Evolutionary conservation across 176 grass and related monocot genomes (phyloP), one percentile per base, ranked within the genome.

Genomic region (Eragrostis curvula): DNA sequence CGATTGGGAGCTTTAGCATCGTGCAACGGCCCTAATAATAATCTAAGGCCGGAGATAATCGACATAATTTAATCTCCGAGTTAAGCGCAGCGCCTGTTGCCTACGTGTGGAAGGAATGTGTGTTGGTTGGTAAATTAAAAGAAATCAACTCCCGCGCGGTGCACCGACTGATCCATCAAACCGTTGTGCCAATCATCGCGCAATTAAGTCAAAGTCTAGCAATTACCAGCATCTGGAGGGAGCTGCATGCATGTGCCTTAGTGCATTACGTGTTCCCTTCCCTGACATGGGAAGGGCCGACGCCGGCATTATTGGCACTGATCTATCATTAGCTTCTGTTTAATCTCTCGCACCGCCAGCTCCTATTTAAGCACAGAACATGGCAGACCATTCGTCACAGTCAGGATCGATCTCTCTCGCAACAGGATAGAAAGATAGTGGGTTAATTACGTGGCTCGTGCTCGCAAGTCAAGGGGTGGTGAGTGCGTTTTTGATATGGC

Each of bases 21-120:
- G 12, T 36, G 60, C 44, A 47, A 36, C 43, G 17, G 47, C 20
- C 28, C 62, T 51, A 61, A n/a, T n/a, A n/a, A n/a, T n/a, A n/a
- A 61, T 61, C 24, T 20, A 61, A 28, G 58, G 24, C 24, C 25
- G 23, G 24, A 12, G 28, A 27, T 51, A 46, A 49, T 32, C 7
- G 12, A 13, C 47, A 59, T 63, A 77, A 63, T 63, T 43, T 77
- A 77, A 66, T 43, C 45, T 3, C 28, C 61, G 76, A 63, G 30
- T 29, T 63, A 17, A 67, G 12, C 32, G 64, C 36, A 41, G 32
- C 18, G 12, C 28, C 44, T 16, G 51, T 0, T 23, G 24, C 5
- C 1, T 28, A 61, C 25, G 29, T 67, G 28, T 80, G 78, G 64
- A 80, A 80, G 5, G 78, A 80, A 80, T 80, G 49, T 80, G 78